Evolutionary conservation across 768 basidiomycete genomes (phyloP).

Genomic region (Kwoniella sp.): DNA sequence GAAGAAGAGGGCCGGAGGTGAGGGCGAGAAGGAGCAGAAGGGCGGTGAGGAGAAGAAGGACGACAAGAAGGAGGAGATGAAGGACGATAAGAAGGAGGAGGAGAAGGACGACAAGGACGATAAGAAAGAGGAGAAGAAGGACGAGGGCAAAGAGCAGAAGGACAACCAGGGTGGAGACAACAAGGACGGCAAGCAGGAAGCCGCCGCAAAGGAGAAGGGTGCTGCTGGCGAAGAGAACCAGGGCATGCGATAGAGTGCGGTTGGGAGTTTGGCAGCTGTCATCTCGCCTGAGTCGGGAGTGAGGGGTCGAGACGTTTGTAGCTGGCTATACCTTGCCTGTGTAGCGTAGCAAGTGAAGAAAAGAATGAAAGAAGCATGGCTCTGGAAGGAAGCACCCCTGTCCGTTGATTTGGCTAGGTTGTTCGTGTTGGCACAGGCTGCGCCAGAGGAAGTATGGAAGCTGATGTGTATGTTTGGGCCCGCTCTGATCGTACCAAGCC

Average conservation of each 20-base stretch:
- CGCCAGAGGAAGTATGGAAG: too few species aligned
- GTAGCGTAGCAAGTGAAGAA: too few species aligned
- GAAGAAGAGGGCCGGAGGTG: constrained; percentile 3
- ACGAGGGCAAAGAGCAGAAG: background rate
- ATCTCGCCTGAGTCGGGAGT: too few species aligned
- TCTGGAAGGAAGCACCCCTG: too few species aligned
- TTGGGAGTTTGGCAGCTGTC: background rate
- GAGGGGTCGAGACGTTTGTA: too few species aligned
- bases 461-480: too few species aligned
- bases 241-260: constrained; percentile 8
- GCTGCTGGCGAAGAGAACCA: constrained; percentile 17
- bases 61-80: background rate
- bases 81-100: background rate
- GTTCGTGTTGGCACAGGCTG: too few species aligned
- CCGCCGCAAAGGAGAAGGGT: constrained; percentile 9
- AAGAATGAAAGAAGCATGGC: too few species aligned
- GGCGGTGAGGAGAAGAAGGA: background rate
- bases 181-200: constrained; percentile 5
- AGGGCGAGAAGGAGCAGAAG: constrained; percentile 3
- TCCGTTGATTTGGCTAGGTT: too few species aligned
- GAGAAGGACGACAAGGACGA: background rate
- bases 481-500: too few species aligned
- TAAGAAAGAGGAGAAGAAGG: background rate
- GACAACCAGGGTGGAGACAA: constrained; percentile 10
- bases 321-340: too few species aligned